Evolutionary conservation across 371 early-diverging fungal genomes (phyloP).

Genomic region (Blastocladiella emersonii): DNA sequence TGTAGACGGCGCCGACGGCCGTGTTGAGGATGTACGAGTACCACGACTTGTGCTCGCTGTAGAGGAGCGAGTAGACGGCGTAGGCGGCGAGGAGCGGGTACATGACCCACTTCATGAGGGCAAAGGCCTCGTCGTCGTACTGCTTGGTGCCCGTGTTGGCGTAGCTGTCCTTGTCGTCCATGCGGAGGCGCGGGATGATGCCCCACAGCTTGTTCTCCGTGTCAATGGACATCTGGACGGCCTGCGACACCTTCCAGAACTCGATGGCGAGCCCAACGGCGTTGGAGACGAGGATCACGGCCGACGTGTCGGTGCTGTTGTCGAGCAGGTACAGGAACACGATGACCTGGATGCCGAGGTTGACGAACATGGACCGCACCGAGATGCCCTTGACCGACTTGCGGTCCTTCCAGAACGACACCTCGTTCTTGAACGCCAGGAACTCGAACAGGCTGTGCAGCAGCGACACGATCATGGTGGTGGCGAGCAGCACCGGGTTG

Average conservation of each 20-base stretch:
- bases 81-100: slow-evolving; percentile 71
- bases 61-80: slow-evolving; percentile 65
- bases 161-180: slow-evolving; percentile 1
- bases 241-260: slow-evolving; percentile 80
- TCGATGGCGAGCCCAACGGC: slow-evolving; percentile 70
- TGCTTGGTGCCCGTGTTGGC: slow-evolving; percentile 48
- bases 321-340: slow-evolving; percentile 81
- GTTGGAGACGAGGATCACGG: slow-evolving; percentile 71
- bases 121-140: slow-evolving; percentile 76
- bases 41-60: slow-evolving; percentile 82
- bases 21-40: slow-evolving; percentile 79
- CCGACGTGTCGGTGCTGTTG: slow-evolving; percentile 67
- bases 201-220: neutral
- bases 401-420: slow-evolving; percentile 51
- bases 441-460: slow-evolving; percentile 84
- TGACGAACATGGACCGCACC: slow-evolving; percentile 62
- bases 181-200: neutral
- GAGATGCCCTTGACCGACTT: slow-evolving; percentile 73
- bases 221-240: slow-evolving; percentile 47
- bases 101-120: slow-evolving; percentile 60
- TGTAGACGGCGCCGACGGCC: slow-evolving; percentile 69
- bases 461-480: slow-evolving; percentile 63
- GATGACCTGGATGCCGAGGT: slow-evolving; percentile 70
- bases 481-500: slow-evolving; percentile 61
- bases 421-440: slow-evolving; percentile 88